These are phyloP conservation scores for Cymbopogon flexuosus DNA, from an alignment of 202 grass and related monocot genomes.

Conservation along the genomic window DNA sequence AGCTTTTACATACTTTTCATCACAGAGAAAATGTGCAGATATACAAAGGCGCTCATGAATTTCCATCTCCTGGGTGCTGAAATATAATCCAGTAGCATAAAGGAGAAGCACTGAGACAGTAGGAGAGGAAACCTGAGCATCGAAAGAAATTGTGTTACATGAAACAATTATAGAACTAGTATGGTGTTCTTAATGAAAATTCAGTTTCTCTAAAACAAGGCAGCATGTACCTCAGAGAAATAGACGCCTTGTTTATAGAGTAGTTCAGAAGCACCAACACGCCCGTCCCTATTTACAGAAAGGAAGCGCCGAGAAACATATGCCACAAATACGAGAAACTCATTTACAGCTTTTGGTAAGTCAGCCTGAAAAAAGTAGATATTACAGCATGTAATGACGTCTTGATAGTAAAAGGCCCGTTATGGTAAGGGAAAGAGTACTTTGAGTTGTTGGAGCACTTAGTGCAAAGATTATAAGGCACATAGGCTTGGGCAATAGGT, in stretches of 20 bases:
- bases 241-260: conserved; percentile 42
- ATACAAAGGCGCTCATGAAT: neutral
- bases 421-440: neutral
- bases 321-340: conserved; percentile 54
- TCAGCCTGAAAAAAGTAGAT: conserved; percentile 32
- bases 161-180: conserved; percentile 13
- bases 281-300: conserved; percentile 49
- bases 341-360: conserved; percentile 32
- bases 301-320: conserved; percentile 45
- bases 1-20: conserved; percentile 38
- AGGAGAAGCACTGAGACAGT: conserved; percentile 54
- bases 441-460: neutral
- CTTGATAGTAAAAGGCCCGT: neutral
- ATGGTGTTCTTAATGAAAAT: conserved; percentile 5
- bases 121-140: conserved; percentile 46
- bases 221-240: conserved; percentile 57
- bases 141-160: neutral
- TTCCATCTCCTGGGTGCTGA: conserved; percentile 40
- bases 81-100: conserved; percentile 58
- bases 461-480: conserved; percentile 4
- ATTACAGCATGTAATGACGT: conserved; percentile 13
- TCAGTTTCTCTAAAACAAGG: conserved; percentile 7
- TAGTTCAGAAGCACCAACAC: conserved; percentile 35
- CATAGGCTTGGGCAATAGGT: neutral
- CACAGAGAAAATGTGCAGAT: conserved; percentile 32